Evolutionary conservation across 2,329 filamentous ascomycete genomes (phyloP).

Genomic region (Xylaria multiplex): DNA sequence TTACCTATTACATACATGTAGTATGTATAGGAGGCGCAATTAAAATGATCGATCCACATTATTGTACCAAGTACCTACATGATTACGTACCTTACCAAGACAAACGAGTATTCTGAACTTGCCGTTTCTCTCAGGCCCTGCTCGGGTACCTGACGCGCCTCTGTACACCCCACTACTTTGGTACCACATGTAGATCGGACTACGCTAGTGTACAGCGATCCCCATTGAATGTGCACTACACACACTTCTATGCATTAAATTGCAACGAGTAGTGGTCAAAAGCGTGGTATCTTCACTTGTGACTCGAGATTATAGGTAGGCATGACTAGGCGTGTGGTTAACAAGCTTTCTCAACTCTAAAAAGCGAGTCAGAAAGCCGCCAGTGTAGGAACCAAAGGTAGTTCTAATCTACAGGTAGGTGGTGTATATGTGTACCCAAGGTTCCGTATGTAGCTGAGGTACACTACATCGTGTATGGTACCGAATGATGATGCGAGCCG

Average conservation of each 20-base stretch:
- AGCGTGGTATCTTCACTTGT: neutral
- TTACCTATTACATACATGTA: too few relatives aligned
- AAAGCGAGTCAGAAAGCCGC: conserved; percentile 12
- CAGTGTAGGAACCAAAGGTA: conserved; percentile 19
- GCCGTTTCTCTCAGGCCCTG: neutral
- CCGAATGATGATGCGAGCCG: conserved; percentile 27
- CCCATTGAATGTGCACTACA: conserved; percentile 6
- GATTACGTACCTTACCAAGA: neutral
- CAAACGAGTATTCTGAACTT: conserved; percentile 2
- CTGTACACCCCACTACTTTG: neutral
- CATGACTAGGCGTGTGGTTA: conserved; percentile 5
- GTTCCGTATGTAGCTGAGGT: neutral
- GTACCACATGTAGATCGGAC: too few relatives aligned
- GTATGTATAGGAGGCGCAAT: conserved; percentile 29
- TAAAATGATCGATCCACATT: conserved; percentile 16
- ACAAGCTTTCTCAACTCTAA: neutral
- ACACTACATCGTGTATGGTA: neutral
- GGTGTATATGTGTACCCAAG: neutral
- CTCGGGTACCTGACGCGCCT: conserved; percentile 13
- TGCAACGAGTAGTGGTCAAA: too few relatives aligned
- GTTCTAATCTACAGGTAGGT: neutral
- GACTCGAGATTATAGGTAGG: too few relatives aligned
- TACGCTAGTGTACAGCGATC: conserved; percentile 9
- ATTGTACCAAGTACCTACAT: conserved; percentile 11
- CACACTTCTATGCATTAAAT: too few relatives aligned